phyloP scores from a whole-genome alignment of 1,139 yeast genomes.

The Candida tetrigidarum region DNA sequence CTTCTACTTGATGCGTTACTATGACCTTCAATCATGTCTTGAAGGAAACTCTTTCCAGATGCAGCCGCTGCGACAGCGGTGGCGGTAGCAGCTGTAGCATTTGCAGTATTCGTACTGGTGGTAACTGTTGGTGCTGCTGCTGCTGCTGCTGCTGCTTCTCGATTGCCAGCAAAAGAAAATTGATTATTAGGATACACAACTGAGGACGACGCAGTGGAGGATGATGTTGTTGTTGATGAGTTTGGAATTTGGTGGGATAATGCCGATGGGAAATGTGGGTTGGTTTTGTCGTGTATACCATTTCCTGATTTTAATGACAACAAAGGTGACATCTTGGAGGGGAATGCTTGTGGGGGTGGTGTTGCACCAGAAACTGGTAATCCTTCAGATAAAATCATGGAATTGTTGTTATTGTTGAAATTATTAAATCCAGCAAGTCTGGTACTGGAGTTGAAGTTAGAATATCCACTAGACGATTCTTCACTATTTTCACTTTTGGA shows the following conservation, averaged over 20 bases:
- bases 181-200: conserved; percentile 20
- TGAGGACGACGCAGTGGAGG: conserved; percentile 10
- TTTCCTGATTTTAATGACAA: background rate
- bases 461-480: conserved; percentile 29
- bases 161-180: conserved; percentile 34
- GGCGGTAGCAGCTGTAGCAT: background rate
- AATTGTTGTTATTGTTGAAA: conserved; percentile 25
- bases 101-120: background rate
- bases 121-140: no score
- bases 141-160: no score
- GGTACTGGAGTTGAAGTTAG: conserved; percentile 22
- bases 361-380: conserved; percentile 2
- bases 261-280: conserved; percentile 23
- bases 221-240: conserved; percentile 7
- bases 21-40: conserved; percentile 41
- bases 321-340: background rate
- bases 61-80: background rate
- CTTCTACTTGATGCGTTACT: conserved; percentile 29
- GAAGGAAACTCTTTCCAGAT: conserved; percentile 28
- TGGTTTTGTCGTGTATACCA: conserved; percentile 6
- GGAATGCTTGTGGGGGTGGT: conserved; percentile 1
- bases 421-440: conserved; percentile 13
- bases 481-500: conserved; percentile 39
- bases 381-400: conserved; percentile 41
- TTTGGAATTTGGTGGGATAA: conserved; percentile 20